phyloP scores from a whole-genome alignment of 1,284 basidiomycete genomes.

The Lignosus rhinocerotis region DNA sequence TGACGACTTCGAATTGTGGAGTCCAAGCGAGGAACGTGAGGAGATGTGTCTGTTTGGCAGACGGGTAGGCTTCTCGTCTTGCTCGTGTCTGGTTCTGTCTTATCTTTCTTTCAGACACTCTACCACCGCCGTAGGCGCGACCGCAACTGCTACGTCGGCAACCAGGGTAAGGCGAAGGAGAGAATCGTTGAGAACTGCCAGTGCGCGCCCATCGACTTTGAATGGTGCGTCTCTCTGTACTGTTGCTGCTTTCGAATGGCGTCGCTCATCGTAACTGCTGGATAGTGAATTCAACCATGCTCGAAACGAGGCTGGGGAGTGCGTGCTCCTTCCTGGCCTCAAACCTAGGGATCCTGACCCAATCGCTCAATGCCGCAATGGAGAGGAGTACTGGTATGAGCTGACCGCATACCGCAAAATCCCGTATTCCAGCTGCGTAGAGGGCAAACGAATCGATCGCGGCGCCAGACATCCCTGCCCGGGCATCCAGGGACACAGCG shows the following conservation, averaged over 20 bases:
- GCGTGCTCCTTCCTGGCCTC: constrained; percentile 68
- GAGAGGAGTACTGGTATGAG: constrained; percentile 85
- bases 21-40: constrained; percentile 79
- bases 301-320: constrained; percentile 67
- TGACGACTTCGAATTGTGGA: constrained; percentile 96
- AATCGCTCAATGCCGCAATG: constrained; percentile 56
- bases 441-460: constrained; percentile 71
- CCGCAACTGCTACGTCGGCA: constrained; percentile 81
- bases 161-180: constrained; percentile 53
- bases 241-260: not conserved
- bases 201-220: constrained; percentile 80
- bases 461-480: constrained; percentile 78
- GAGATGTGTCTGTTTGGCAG: constrained; percentile 86
- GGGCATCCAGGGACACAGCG: constrained; percentile 68
- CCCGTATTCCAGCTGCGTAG: constrained; percentile 82
- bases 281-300: constrained; percentile 87
- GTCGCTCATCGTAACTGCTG: not conserved
- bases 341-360: constrained; percentile 14
- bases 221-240: constrained; percentile 64
- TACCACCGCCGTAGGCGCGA: constrained; percentile 87
- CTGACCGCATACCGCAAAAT: constrained; percentile 89
- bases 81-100: not conserved
- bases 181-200: constrained; percentile 71
- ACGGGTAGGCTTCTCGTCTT: constrained; percentile 49
- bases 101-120: constrained; percentile 55